Evolutionary conservation across 192 early-diverging fungal genomes (phyloP).

Genomic region (Backusella australiensis): DNA sequence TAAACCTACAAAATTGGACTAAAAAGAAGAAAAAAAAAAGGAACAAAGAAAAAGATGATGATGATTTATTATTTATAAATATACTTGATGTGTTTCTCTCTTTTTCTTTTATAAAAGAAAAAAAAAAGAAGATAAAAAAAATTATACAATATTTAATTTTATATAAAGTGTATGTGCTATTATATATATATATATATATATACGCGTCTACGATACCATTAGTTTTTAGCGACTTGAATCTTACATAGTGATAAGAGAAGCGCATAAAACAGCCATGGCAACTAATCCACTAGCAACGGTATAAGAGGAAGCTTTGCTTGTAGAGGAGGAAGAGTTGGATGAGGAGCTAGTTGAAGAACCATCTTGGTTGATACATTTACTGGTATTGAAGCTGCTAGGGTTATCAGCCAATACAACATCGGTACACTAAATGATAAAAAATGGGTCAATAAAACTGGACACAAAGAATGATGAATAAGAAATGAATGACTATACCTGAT

Average conservation of each 20-base stretch:
- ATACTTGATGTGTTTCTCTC: not conserved
- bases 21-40: not conserved
- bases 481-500: conserved; percentile 32
- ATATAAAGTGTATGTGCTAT: not conserved
- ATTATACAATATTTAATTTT: not conserved
- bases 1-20: conserved; percentile 8
- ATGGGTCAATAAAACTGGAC: not conserved
- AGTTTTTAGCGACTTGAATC: not conserved
- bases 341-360: conserved; percentile 4
- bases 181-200: not conserved
- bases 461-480: not conserved
- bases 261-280: not conserved
- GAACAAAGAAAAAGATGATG: not conserved
- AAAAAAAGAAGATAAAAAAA: not conserved
- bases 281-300: not conserved
- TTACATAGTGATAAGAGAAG: not conserved
- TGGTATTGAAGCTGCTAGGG: conserved; percentile 17
- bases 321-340: not conserved
- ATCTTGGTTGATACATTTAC: conserved; percentile 22
- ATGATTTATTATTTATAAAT: not conserved
- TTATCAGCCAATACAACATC: conserved; percentile 18
- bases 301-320: not conserved
- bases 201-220: not conserved
- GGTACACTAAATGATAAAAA: conserved; percentile 18
- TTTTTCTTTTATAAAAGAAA: not conserved